phyloP scores from a whole-genome alignment of 176 grass and related monocot genomes.

The Oryza nivara region DNA sequence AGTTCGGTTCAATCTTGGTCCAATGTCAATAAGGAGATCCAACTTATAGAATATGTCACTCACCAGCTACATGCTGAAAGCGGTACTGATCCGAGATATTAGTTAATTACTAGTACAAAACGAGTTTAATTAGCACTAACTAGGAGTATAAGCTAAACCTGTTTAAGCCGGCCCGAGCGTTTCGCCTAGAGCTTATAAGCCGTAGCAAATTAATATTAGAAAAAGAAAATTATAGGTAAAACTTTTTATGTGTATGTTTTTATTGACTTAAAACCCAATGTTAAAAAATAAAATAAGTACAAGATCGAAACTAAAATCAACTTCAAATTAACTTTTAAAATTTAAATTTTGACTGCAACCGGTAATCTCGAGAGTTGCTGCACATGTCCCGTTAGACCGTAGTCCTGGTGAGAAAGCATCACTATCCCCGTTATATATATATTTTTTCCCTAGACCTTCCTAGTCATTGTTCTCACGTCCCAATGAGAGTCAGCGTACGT shows the following conservation, averaged over 20 bases:
- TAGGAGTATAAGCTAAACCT: neutral
- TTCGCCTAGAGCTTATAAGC: too few species aligned
- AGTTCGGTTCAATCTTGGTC: neutral
- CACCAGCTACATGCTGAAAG: neutral
- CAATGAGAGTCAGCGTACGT: neutral
- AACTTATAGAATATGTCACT: neutral
- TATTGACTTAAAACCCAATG: too few species aligned
- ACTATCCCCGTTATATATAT: neutral
- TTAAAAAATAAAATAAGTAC: too few species aligned
- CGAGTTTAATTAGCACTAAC: neutral
- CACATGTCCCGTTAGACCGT: neutral
- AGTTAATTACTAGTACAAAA: neutral
- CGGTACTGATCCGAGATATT: neutral
- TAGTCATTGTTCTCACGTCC: constrained; percentile 22
- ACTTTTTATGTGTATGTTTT: too few species aligned
- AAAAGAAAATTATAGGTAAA: too few species aligned
- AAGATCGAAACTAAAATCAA: too few species aligned
- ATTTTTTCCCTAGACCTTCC: neutral
- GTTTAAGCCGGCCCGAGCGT: too few species aligned
- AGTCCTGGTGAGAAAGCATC: neutral
- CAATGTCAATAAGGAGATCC: neutral
- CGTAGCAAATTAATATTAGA: too few species aligned
- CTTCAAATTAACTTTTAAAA: too few species aligned
- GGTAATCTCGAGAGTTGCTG: neutral
- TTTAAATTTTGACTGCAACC: too few species aligned